Evolutionary conservation across 1,284 basidiomycete species (phyloP).

Genomic region (Phaffia rhodozyma): DNA sequence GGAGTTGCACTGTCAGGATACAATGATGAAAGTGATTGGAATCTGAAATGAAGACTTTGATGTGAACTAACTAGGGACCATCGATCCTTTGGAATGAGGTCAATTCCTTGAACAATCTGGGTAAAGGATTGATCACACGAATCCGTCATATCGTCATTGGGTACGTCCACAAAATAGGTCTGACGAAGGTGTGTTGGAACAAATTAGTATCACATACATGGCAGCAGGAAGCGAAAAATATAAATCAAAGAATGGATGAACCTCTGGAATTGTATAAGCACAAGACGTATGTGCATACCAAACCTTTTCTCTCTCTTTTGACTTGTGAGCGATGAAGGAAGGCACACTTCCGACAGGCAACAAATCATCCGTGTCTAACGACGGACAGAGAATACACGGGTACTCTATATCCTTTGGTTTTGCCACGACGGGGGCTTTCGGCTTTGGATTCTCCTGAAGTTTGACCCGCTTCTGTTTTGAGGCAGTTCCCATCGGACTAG

Average conservation of each 20-base stretch:
- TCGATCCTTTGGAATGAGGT: conserved; percentile 70
- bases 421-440: conserved; percentile 3
- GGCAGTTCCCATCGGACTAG: too few relatives aligned
- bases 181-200: not conserved
- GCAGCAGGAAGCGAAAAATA: too few relatives aligned
- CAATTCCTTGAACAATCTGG: conserved; percentile 49
- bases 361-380: conserved; percentile 45
- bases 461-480: too few relatives aligned
- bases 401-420: conserved; percentile 38
- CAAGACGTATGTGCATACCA: conserved; percentile 60
- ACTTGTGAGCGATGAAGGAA: conserved; percentile 20
- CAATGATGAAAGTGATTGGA: conserved; percentile 10
- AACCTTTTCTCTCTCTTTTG: conserved; percentile 15
- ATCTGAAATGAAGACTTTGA: too few relatives aligned
- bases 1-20: not conserved
- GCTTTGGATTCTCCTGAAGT: too few relatives aligned
- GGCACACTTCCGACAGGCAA: conserved; percentile 42
- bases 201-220: not conserved
- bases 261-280: conserved; percentile 67
- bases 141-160: conserved; percentile 5
- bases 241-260: conserved; percentile 38
- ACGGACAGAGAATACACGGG: conserved; percentile 73
- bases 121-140: conserved; percentile 35
- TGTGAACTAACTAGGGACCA: conserved; percentile 65
- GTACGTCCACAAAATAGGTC: conserved; percentile 26